phyloP scores from a whole-genome alignment of 2,329 filamentous ascomycete species.

The Geosmithia flava region DNA sequence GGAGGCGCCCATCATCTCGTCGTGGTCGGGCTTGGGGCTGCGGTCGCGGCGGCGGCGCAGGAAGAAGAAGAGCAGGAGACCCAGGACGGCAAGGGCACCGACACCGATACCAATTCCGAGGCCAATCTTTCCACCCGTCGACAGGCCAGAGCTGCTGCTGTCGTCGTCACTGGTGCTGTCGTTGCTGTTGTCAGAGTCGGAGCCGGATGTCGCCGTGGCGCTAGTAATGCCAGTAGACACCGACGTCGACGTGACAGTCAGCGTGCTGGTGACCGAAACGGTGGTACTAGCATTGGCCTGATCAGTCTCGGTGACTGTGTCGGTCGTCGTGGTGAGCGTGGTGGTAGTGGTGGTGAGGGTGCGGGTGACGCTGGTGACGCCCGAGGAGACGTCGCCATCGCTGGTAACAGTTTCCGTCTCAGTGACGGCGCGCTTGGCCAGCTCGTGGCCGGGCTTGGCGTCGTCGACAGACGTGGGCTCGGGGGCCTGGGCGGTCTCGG shows the following conservation, averaged over 20 bases:
- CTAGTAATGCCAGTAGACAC: conserved; percentile 16
- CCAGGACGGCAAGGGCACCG: conserved; percentile 20
- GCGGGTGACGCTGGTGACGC: conserved; percentile 14
- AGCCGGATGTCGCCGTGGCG: conserved; percentile 12
- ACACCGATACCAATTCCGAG: conserved; percentile 27
- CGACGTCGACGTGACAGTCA: conserved; percentile 19
- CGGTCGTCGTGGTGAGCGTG: conserved; percentile 13
- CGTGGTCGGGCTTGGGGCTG: conserved; percentile 17
- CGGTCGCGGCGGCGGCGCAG: conserved; percentile 16
- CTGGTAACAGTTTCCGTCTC: conserved; percentile 17
- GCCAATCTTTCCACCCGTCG: conserved; percentile 28
- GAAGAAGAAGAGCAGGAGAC: conserved; percentile 15
- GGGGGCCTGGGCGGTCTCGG: background rate
- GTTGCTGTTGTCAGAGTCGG: conserved; percentile 5
- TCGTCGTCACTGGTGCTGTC: conserved; percentile 4
- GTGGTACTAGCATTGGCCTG: conserved; percentile 23
- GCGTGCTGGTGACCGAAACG: conserved; percentile 21
- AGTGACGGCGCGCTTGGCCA: conserved; percentile 22
- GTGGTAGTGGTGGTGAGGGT: conserved; percentile 19
- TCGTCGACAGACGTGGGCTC: conserved; percentile 2
- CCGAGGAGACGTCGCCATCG: conserved; percentile 8
- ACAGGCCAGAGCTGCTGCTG: conserved; percentile 15
- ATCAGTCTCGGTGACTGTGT: conserved; percentile 17
- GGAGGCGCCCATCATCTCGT: conserved; percentile 27
- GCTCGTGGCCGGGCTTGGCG: conserved; percentile 1